Evolutionary conservation across 257 asterid species (phyloP).

Genomic region (Fraxinus pennsylvanica): DNA sequence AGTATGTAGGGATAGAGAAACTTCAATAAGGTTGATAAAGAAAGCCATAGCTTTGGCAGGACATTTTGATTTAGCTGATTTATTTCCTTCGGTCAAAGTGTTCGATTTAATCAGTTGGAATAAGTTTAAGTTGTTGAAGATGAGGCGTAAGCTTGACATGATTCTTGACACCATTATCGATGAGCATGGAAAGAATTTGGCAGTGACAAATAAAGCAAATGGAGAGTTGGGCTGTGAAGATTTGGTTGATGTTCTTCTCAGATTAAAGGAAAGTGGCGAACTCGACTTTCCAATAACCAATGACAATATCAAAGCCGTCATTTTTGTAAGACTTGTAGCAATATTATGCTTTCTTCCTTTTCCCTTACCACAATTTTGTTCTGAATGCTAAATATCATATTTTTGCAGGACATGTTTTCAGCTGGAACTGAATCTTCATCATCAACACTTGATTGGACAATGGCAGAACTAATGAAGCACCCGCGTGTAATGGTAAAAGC

Average conservation of each 20-base stretch:
- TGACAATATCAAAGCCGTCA: constrained; percentile 39
- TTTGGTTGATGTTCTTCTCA: constrained; percentile 41
- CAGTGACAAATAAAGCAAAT: constrained; percentile 20
- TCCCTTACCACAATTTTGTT: background rate
- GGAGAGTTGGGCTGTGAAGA: constrained; percentile 41
- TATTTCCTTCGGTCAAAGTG: constrained; percentile 21
- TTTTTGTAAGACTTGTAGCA: constrained; percentile 29
- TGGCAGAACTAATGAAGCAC: constrained; percentile 39
- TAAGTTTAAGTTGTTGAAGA: constrained; percentile 28
- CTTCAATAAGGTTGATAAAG: constrained; percentile 12
- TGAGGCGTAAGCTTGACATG: constrained; percentile 30
- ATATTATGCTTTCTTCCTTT: background rate
- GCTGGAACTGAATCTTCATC: constrained; percentile 44
- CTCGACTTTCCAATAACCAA: constrained; percentile 29
- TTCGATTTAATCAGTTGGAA: constrained; percentile 26
- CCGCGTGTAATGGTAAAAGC: constrained; percentile 35
- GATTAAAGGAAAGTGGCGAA: constrained; percentile 32
- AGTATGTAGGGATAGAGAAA: constrained; percentile 21
- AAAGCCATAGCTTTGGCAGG: background rate
- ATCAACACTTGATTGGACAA: constrained; percentile 40
- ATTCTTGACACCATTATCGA: constrained; percentile 32
- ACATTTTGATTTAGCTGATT: constrained; percentile 23
- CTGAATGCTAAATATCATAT: background rate
- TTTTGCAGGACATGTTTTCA: constrained; percentile 39
- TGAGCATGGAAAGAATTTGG: constrained; percentile 30